Conservation (phyloP, 2,329 filamentous ascomycete genomes). For the Hymenoscyphus infarciens region DNA sequence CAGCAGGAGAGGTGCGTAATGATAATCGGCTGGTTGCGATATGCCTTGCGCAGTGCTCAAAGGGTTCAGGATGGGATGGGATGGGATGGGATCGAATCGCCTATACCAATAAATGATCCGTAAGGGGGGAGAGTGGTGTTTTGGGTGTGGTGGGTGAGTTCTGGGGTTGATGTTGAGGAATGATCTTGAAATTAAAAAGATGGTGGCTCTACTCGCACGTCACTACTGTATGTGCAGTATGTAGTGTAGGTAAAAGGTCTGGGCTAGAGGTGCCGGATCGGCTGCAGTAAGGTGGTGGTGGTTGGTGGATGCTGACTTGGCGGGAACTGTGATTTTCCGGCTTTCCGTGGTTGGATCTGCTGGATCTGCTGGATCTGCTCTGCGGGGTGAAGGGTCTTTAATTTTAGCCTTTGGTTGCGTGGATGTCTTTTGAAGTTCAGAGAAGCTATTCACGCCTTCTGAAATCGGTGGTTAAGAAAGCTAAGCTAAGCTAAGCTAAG, state of each 20-base stretch:
- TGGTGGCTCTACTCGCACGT: not conserved
- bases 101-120: not conserved
- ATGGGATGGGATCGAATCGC: not conserved
- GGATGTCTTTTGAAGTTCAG: not conserved
- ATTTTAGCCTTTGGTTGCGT: no score
- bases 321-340: slow-evolving; percentile 3
- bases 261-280: not conserved
- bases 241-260: no score
- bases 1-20: not conserved
- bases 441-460: not conserved
- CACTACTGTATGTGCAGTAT: no score
- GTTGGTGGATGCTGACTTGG: not conserved
- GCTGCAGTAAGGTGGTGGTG: not conserved
- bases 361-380: no score
- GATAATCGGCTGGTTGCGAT: not conserved
- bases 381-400: not conserved
- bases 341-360: not conserved
- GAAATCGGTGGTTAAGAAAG: no score
- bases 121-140: not conserved
- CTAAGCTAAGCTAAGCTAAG: no score
- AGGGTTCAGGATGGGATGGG: no score
- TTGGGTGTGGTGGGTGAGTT: not conserved
- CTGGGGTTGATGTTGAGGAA: not conserved
- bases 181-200: slow-evolving; percentile 1
- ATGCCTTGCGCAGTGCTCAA: not conserved